phyloP scores from a whole-genome alignment of 2,329 filamentous ascomycete genomes.

The Dothidotthia symphoricarpi region DNA sequence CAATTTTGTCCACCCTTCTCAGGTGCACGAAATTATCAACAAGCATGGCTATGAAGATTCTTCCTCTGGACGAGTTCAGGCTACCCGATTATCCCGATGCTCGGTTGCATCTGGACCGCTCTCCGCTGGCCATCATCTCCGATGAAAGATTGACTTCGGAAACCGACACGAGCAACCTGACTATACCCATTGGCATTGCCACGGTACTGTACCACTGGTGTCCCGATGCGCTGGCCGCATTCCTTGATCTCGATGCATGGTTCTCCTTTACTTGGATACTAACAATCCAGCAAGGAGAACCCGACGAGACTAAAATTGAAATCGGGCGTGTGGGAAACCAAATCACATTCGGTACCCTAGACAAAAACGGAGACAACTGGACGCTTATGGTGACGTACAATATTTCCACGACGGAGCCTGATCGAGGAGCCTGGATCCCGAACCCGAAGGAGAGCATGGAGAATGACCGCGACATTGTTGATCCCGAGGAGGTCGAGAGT shows the following conservation, averaged over 20 bases:
- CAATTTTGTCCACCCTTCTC: too few species aligned
- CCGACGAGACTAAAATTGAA: constrained; percentile 14
- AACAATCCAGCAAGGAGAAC: constrained; percentile 7
- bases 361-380: constrained; percentile 18
- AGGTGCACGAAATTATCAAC: neutral
- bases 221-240: constrained; percentile 16
- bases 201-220: constrained; percentile 23
- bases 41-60: constrained; percentile 4
- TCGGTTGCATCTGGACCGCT: constrained; percentile 6
- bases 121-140: constrained; percentile 11
- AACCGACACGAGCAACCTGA: constrained; percentile 2
- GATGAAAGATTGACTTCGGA: neutral
- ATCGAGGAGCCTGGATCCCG: constrained; percentile 17
- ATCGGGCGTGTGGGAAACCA: constrained; percentile 24
- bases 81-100: constrained; percentile 14
- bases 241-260: constrained; percentile 26
- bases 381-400: constrained; percentile 23
- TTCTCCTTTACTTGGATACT: constrained; percentile 24
- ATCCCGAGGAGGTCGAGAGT: constrained; percentile 9
- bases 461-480: constrained; percentile 14
- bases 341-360: constrained; percentile 23
- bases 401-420: constrained; percentile 1
- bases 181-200: constrained; percentile 15
- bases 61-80: constrained; percentile 7
- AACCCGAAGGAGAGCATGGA: constrained; percentile 23